Percentiles rank a stretch among this genome's conserved stretches.
Evolutionary conservation across 441 rosid species (phyloP).

Genomic region (Syzygium syzygioides): DNA sequence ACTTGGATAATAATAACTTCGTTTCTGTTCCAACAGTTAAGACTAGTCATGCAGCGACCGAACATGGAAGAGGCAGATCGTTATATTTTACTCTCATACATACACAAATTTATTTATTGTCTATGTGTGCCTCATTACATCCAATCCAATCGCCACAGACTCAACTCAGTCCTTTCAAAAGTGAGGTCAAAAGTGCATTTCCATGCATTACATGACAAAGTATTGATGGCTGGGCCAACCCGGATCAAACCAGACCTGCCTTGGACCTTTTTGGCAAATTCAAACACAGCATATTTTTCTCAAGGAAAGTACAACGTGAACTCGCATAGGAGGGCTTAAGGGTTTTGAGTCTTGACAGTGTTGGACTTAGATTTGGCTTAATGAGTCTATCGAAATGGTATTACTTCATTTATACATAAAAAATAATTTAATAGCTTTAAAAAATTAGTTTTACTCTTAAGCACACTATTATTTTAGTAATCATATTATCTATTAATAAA

Average conservation of each 20-base stretch:
- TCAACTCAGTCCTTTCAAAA: background rate
- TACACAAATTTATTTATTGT: background rate
- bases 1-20: background rate
- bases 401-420: background rate
- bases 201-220: background rate
- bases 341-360: background rate
- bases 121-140: background rate
- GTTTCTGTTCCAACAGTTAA: background rate
- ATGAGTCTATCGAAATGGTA: background rate
- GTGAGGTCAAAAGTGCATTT: background rate
- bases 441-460: background rate
- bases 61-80: background rate
- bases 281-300: background rate
- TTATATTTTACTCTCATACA: background rate
- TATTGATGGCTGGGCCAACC: background rate
- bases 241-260: background rate
- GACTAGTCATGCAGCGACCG: background rate
- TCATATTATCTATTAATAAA: background rate
- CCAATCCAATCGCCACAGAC: background rate
- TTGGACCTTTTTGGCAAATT: background rate
- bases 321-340: background rate
- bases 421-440: background rate
- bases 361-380: background rate
- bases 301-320: background rate
- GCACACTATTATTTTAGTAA: background rate